Base-by-base conservation (phyloP, 106 monocot species). In the Iris macrosiphon region DNA sequence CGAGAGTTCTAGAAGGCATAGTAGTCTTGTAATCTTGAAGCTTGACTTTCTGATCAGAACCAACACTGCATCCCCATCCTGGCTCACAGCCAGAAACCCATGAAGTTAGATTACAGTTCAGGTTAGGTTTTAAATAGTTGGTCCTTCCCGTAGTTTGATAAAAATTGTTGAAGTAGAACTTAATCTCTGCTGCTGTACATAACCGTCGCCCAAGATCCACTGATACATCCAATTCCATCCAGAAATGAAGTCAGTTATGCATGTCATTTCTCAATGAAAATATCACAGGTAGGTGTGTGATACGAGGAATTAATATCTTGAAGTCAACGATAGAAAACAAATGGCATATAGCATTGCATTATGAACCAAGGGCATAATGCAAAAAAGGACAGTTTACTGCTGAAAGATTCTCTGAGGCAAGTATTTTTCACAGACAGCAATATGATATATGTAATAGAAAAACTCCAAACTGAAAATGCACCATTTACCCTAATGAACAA, bases 31-130 rank as follows among this genome's bases (percentile, higher is more conserved):
- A 51, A 68, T 81, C 72, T 26, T 76, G 68, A 34, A 87, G 69
- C 20, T 87, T 50, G 31, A 79, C 35, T 41, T 76, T 80, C 48
- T 78, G 61, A 57, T 63, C 45, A 38, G 45, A 17, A 9, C 52
- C 75, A 58, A 66, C 63, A 46, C 64, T 68, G 53, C 95, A 96
- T 48, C 85, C 85, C 95, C 95, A 96, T 66, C 95, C 95, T 14
- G 89, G 79, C 42, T 96, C 85, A 64, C 95, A 96, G 40, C 89
- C 95, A 49, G 76, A 28, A 30, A 70, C 66, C 89, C 89, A 96
- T 61, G 79, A 82, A 30, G 55, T 72, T 50, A 79, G 63, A 57
- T 95, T 89, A 58, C 95, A 95, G 52, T 95, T 95, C 60, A 65
- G 79, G 60, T 89, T 89, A 6, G 82, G 85, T 51, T 74, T 96